Evolutionary conservation across 768 basidiomycete species (phyloP).

Genomic region (Xerocomellus chrysenteron): DNA sequence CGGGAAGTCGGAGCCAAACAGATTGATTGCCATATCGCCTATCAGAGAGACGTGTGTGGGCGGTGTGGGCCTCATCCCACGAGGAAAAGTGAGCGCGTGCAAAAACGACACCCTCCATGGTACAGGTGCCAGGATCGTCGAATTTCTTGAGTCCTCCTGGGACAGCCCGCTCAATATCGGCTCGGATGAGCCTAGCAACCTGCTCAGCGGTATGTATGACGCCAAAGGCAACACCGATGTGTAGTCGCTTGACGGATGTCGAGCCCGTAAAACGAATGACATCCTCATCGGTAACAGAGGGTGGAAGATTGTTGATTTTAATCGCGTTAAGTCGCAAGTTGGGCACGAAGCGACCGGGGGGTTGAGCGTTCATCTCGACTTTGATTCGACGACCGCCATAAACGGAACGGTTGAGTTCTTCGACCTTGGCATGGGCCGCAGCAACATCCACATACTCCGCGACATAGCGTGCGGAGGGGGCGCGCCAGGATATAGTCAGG

Average conservation of each 20-base stretch:
- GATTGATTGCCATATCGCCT: slow-evolving; percentile 33
- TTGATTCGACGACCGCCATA: slow-evolving; percentile 46
- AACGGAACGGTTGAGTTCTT: slow-evolving; percentile 35
- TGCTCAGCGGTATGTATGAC: slow-evolving; percentile 17
- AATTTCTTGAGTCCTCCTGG: slow-evolving; percentile 24
- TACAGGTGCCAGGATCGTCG: slow-evolving; percentile 23
- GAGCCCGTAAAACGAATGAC: slow-evolving; percentile 35
- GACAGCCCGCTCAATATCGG: slow-evolving; percentile 22
- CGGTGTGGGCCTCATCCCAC: slow-evolving; percentile 47
- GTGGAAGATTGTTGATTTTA: slow-evolving; percentile 44
- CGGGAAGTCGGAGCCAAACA: slow-evolving; percentile 43
- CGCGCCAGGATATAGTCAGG: slow-evolving; percentile 51
- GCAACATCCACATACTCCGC: slow-evolving; percentile 38
- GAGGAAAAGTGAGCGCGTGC: slow-evolving; percentile 47
- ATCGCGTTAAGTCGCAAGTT: slow-evolving; percentile 36
- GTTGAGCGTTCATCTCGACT: slow-evolving; percentile 44
- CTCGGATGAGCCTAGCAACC: slow-evolving; percentile 23
- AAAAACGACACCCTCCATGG: slow-evolving; percentile 32
- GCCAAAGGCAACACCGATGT: slow-evolving; percentile 22
- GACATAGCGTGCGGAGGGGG: slow-evolving; percentile 46
- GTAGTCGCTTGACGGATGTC: slow-evolving; percentile 23
- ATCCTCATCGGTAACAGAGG: slow-evolving; percentile 20
- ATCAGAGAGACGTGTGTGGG: slow-evolving; percentile 36
- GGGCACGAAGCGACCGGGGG: slow-evolving; percentile 28
- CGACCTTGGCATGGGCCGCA: slow-evolving; percentile 31